Base-by-base conservation (phyloP, 495 filamentous ascomycete species). In the Ramalina intermedia region DNA sequence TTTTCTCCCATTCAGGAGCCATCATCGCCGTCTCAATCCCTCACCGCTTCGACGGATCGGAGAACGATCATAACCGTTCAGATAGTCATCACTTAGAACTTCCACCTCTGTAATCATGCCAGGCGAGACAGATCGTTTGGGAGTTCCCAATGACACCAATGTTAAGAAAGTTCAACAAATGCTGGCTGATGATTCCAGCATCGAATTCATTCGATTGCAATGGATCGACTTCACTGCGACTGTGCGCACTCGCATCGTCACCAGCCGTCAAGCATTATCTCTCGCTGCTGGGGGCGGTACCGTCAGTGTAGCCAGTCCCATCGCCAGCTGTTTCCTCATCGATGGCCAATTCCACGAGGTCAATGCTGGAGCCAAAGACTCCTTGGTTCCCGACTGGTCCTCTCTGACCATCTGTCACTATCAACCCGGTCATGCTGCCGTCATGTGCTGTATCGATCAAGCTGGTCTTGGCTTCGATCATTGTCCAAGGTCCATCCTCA, bases 191-290 rank as follows among this genome's bases (percentile, higher is more conserved):
- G 40, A 49, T 18, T 21, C 46, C 21, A n/a, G 62, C 12, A 43
- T 69, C 21, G 37, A 45, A 9, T 55, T 55, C 36, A 16, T 57
- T 23, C 41, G 55, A 12, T 46, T 55, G n/a, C 55, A 57, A 37
- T 57, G 55, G 55, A 26, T 50, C 36, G 55, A 51, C 45, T 57
- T 43, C 21, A 50, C 52, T 6, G 55, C 46, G n/a, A 45, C 52
- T 5, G 40, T 55, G 12, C 41, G 55, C 20, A 46, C 21, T 13
- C 47, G 55, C 16, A 38, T 54, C 14, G 24, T 49, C 21, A 27
- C 49, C 17, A 43, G 48, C 23, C 50, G 46, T 24, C 37, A 49
- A 4, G 24, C 47, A 21, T 45, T 50, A n/a, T 26, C 16, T 4
- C 40, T 50, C n/a, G 39, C 52, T 23, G 42, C 47, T 4, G 27